phyloP scores from a whole-genome alignment of 208 protist species.

The Leishmania tropica region DNA sequence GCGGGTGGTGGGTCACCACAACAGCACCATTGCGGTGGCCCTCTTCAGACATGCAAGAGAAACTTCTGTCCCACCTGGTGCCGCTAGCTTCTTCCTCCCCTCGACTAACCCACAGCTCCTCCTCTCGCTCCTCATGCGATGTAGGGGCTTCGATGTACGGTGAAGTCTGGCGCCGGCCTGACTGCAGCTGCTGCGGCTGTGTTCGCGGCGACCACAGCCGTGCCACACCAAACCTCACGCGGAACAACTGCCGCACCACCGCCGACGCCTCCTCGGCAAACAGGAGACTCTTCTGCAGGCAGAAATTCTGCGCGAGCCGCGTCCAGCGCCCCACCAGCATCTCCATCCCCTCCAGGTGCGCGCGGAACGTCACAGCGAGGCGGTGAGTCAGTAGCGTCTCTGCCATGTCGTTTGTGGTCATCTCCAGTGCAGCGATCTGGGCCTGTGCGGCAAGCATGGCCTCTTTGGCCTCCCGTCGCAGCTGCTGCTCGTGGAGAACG shows the following conservation, averaged over 20 bases:
- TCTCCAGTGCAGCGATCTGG: slow-evolving; percentile 43
- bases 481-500: slow-evolving; percentile 13
- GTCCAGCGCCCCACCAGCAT: slow-evolving; percentile 31
- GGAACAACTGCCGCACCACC: slow-evolving; percentile 47
- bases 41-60: not conserved
- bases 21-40: not conserved
- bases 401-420: slow-evolving; percentile 54
- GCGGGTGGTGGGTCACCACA: not conserved
- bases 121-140: not conserved
- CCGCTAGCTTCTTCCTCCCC: not conserved
- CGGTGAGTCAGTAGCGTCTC: slow-evolving; percentile 44
- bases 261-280: slow-evolving; percentile 56
- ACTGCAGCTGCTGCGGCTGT: not conserved
- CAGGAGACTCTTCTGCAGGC: slow-evolving; percentile 55
- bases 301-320: slow-evolving; percentile 31
- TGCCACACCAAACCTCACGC: slow-evolving; percentile 28
- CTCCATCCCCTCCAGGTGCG: slow-evolving; percentile 43
- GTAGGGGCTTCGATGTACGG: not conserved
- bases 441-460: slow-evolving; percentile 33
- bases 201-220: not conserved
- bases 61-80: not conserved
- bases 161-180: not conserved
- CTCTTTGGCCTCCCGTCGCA: slow-evolving; percentile 29
- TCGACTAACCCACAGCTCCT: slow-evolving; percentile 26
- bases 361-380: slow-evolving; percentile 33